Percentiles rank a stretch among this genome's conserved stretches.
Evolutionary conservation across 2,329 filamentous ascomycete genomes (phyloP).

Genomic region (Ophiostoma ips): DNA sequence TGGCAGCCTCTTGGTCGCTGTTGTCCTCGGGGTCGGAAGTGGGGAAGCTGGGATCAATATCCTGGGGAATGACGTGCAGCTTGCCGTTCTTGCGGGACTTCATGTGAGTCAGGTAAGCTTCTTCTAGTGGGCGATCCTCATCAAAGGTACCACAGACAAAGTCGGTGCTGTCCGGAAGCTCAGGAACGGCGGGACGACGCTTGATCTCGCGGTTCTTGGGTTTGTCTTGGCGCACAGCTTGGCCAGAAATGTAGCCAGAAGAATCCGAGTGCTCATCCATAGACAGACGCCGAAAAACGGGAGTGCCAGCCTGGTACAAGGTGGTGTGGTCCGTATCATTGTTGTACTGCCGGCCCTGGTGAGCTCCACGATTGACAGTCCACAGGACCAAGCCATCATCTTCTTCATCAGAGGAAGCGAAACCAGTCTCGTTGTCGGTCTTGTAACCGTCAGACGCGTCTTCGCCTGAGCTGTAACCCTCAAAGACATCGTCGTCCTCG

Average conservation of each 20-base stretch:
- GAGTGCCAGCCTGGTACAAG: slow-evolving; percentile 25
- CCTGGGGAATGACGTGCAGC: slow-evolving; percentile 75
- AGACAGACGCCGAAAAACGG: slow-evolving; percentile 18
- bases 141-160: slow-evolving; percentile 98
- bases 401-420: slow-evolving; percentile 55
- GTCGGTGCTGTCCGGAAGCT: slow-evolving; percentile 91
- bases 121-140: slow-evolving; percentile 87
- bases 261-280: slow-evolving; percentile 41
- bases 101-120: slow-evolving; percentile 76
- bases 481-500: slow-evolving; percentile 29
- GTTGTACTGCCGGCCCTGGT: slow-evolving; percentile 7
- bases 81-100: slow-evolving; percentile 71
- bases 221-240: slow-evolving; percentile 21
- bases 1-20: slow-evolving; percentile 51
- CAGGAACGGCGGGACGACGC: slow-evolving; percentile 56
- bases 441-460: slow-evolving; percentile 53
- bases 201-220: slow-evolving; percentile 24
- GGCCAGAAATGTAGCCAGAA: slow-evolving; percentile 40
- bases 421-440: slow-evolving; percentile 57
- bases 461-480: slow-evolving; percentile 40
- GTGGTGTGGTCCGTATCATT: slow-evolving; percentile 20
- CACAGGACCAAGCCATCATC: slow-evolving; percentile 53
- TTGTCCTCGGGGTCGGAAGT: slow-evolving; percentile 85
- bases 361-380: slow-evolving; percentile 29
- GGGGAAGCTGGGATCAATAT: slow-evolving; percentile 94